Evolutionary conservation across 1,139 yeast species (phyloP), one percentile per base, ranked within the genome.

Genomic region (Pichia sp.): DNA sequence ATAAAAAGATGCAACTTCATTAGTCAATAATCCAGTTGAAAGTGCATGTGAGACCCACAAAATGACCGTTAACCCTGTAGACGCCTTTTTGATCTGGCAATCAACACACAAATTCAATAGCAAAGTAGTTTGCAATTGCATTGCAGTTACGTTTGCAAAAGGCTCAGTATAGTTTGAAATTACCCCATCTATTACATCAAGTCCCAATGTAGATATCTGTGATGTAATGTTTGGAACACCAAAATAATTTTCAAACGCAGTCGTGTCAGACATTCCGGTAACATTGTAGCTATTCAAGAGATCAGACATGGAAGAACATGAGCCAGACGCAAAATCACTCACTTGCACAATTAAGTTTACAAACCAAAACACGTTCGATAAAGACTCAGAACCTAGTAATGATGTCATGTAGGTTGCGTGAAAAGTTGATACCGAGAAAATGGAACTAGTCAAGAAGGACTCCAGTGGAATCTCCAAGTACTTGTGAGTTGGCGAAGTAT

Each of bases 21-120:
- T 14, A 15, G 46, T 33, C 5, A 49, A 25, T 6, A 39, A 5
- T 6, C 48, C 45, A 6, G 50, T 28, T 2, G 47, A 43, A 5
- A 45, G 12, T 2, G 41, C 17, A 30, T 49, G 46, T 1, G 44
- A 17, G 3, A 39, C 30, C 38, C 47, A 38, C 10, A 34, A 31
- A 5, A 49, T 17, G 13, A 48, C 32, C 5, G 48, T 37, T 2
- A 46, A 12, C 0, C 41, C 47, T 42, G 47, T 35, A 4, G 49
- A 40, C 0, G 50, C 41, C 29, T 50, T 49, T 22, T 50, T 48
- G 11, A 48, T 20, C 32, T 42, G 47, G 30, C 53, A 49, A 22
- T 47, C 46, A 14, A 22, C 23, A 12, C 41, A 36, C 22, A 49
- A 31, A 4, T 29, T 8, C 10, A 50, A 31, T 12, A 49, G 27